Conservation (phyloP, 2,329 filamentous ascomycete genomes). For the Scedosporium apiospermum region DNA sequence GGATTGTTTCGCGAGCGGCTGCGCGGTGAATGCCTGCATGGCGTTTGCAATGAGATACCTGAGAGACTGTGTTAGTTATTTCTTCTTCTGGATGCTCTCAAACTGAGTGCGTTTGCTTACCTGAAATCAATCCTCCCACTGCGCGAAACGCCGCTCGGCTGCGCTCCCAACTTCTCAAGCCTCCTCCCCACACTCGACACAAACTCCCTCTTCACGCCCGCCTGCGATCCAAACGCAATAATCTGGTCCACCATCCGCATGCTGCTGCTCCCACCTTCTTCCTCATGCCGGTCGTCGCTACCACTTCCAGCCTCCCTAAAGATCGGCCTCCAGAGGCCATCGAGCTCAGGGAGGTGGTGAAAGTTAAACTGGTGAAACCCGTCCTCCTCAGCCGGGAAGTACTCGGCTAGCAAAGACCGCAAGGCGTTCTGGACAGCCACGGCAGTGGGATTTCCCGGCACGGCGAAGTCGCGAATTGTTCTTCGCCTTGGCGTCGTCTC, state of each 20-base stretch:
- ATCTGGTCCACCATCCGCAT: slow-evolving; percentile 43
- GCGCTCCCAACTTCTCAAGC: slow-evolving; percentile 45
- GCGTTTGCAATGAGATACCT: slow-evolving; percentile 53
- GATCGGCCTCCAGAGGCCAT: slow-evolving; percentile 43
- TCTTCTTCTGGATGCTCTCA: no score
- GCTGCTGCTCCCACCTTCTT: not conserved
- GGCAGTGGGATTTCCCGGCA: slow-evolving; percentile 32
- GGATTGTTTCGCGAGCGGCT: slow-evolving; percentile 37
- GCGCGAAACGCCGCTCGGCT: slow-evolving; percentile 36
- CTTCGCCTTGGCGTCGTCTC: slow-evolving; percentile 17
- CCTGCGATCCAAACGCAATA: slow-evolving; percentile 48
- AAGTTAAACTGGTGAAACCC: slow-evolving; percentile 40
- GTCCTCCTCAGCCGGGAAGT: slow-evolving; percentile 38
- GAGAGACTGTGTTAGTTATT: not conserved
- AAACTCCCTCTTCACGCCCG: slow-evolving; percentile 41
- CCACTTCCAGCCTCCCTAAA: slow-evolving; percentile 28
- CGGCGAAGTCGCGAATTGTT: slow-evolving; percentile 33
- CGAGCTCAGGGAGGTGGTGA: slow-evolving; percentile 36
- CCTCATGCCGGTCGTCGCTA: slow-evolving; percentile 19
- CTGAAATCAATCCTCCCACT: slow-evolving; percentile 50
- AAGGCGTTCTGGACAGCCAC: slow-evolving; percentile 48
- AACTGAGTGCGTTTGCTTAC: no score
- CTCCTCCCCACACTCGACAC: slow-evolving; percentile 36
- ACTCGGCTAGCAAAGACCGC: slow-evolving; percentile 38
- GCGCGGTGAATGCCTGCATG: slow-evolving; percentile 48